Percentiles rank a stretch among this genome's conserved stretches.
These are phyloP conservation scores for Apostasia shenzhenica DNA, from an alignment of 106 monocot genomes.

Conservation along the genomic window DNA sequence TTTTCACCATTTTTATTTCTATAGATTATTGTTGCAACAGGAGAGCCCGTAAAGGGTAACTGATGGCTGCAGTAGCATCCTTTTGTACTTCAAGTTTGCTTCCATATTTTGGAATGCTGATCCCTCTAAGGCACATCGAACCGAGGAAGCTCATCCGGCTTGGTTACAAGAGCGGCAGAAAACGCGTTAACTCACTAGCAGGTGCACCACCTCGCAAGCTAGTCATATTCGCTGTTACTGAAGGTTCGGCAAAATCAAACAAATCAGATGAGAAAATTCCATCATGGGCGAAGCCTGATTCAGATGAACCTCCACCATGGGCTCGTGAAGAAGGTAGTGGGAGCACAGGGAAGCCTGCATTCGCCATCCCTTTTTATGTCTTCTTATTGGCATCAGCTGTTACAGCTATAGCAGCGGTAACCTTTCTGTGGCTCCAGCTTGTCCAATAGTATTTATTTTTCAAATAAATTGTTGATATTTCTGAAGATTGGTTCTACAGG, in stretches of 20 bases:
- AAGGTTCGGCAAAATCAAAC: constrained; percentile 57
- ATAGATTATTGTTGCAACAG: background rate
- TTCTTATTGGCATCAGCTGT: constrained; percentile 81
- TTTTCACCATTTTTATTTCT: background rate
- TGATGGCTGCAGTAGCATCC: constrained; percentile 19
- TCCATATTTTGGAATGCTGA: constrained; percentile 6
- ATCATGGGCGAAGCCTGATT: constrained; percentile 81
- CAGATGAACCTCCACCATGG: constrained; percentile 90
- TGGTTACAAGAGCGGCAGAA: constrained; percentile 3
- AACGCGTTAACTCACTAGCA: background rate
- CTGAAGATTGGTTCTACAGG: constrained; percentile 19
- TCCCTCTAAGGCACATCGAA: constrained; percentile 1
- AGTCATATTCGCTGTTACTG: constrained; percentile 33
- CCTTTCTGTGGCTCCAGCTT: constrained; percentile 2
- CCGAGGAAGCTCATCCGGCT: constrained; percentile 7
- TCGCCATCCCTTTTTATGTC: constrained; percentile 62
- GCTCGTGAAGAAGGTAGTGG: constrained; percentile 46
- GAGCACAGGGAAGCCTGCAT: constrained; percentile 20
- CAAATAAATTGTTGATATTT: background rate
- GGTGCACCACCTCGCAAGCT: constrained; percentile 5
- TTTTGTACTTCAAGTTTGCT: constrained; percentile 9
- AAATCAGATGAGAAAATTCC: constrained; percentile 71
- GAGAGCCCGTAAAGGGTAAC: background rate
- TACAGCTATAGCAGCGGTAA: constrained; percentile 84
- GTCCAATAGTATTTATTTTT: background rate